Evolutionary conservation across 768 basidiomycete genomes (phyloP).

Genomic region (Rhizopogon roseolus): DNA sequence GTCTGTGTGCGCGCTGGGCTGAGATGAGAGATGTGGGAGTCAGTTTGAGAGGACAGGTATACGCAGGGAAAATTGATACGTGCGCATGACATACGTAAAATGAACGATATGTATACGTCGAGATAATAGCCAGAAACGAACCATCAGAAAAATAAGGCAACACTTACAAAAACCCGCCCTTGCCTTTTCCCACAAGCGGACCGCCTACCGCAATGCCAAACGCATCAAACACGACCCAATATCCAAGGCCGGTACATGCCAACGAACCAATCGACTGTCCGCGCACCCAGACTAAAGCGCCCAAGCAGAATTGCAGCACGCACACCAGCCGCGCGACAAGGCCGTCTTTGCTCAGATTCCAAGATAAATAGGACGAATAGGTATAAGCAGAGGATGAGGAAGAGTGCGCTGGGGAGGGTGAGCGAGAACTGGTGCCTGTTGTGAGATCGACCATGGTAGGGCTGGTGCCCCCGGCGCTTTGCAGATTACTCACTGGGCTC

Average conservation of each 20-base stretch:
- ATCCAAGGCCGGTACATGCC: constrained; percentile 86
- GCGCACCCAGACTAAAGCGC: constrained; percentile 78
- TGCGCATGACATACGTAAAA: constrained; percentile 4
- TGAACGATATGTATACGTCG: not conserved
- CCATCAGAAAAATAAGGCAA: constrained; percentile 25
- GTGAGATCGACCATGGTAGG: not conserved
- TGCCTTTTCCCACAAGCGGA: constrained; percentile 14
- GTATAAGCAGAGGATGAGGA: constrained; percentile 1
- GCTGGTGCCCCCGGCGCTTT: not conserved
- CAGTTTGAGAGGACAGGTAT: not conserved
- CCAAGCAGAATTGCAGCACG: constrained; percentile 51
- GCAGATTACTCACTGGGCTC: constrained; percentile 32
- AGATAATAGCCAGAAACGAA: too few relatives aligned
- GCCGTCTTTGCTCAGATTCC: constrained; percentile 6
- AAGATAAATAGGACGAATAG: not conserved
- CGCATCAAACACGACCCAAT: constrained; percentile 95
- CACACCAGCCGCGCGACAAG: constrained; percentile 15
- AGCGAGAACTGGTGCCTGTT: constrained; percentile 6
- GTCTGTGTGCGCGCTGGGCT: constrained; percentile 69
- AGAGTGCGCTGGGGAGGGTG: constrained; percentile 8
- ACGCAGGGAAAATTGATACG: not conserved
- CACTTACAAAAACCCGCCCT: constrained; percentile 60
- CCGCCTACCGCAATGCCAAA: constrained; percentile 59
- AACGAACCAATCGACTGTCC: constrained; percentile 89
- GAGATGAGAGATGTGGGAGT: not conserved